These are phyloP conservation scores for Hordeum pubiflorum DNA, from an alignment of 202 grass and related monocot species.

Conservation along the genomic window DNA sequence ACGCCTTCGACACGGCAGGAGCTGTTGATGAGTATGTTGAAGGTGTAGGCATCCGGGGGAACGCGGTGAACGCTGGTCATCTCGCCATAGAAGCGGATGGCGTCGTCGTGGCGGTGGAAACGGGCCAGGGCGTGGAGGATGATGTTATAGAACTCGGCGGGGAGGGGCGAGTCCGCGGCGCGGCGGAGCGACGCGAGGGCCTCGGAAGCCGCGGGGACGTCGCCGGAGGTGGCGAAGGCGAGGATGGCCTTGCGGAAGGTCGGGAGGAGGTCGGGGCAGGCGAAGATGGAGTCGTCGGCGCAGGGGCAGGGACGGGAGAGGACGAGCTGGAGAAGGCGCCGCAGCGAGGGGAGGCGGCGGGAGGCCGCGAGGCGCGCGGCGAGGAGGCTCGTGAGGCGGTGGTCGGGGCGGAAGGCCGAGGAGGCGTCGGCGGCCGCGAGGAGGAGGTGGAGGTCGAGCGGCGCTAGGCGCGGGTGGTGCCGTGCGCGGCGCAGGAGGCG, in stretches of 20 bases:
- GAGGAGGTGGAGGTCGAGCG: constrained; percentile 58
- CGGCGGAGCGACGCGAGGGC: constrained; percentile 37
- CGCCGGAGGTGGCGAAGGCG: constrained; percentile 55
- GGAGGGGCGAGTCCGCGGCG: constrained; percentile 46
- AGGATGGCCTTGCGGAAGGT: constrained; percentile 55
- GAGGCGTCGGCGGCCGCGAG: constrained; percentile 38
- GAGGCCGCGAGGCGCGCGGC: constrained; percentile 38
- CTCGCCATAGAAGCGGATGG: constrained; percentile 47
- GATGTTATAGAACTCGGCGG: constrained; percentile 56
- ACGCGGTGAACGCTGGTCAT: constrained; percentile 47
- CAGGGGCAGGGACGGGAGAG: constrained; percentile 60
- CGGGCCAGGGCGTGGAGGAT: constrained; percentile 46
- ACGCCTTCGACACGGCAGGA: constrained; percentile 39
- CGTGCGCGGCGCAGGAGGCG: constrained; percentile 39
- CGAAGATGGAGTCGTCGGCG: constrained; percentile 68
- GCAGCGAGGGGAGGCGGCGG: constrained; percentile 45
- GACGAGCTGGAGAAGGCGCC: constrained; percentile 43
- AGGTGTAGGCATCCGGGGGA: constrained; percentile 50
- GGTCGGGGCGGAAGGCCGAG: constrained; percentile 61
- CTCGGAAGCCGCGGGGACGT: constrained; percentile 33
- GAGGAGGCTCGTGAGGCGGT: constrained; percentile 42
- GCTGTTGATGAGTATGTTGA: constrained; percentile 75
- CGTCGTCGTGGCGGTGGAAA: constrained; percentile 33
- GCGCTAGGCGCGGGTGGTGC: constrained; percentile 44
- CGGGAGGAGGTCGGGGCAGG: constrained; percentile 58